Evolutionary conservation across 108 stramenopile genomes (phyloP).

Genomic region (Phaeodactylum tricornutum): DNA sequence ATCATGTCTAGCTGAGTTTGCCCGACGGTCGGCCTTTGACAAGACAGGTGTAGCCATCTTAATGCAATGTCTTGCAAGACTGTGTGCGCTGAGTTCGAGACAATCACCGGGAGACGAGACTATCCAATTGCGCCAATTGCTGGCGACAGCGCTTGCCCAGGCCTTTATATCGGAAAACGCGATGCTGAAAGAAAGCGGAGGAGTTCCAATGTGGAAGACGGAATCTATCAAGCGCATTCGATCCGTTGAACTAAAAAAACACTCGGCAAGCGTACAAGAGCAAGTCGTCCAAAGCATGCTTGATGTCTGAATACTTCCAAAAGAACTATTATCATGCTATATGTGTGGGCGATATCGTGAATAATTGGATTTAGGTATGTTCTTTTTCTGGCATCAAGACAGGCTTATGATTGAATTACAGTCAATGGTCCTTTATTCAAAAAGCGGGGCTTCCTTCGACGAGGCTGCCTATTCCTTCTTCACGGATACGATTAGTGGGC

Average conservation of each 20-base stretch:
- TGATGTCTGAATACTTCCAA: background rate
- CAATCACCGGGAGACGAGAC: background rate
- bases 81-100: background rate
- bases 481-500: conserved; percentile 79
- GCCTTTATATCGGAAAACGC: conserved; percentile 46
- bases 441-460: conserved; percentile 6
- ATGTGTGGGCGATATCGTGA: background rate
- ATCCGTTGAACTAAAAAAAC: background rate
- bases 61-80: background rate
- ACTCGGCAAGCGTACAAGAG: background rate
- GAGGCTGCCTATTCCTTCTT: conserved; percentile 20
- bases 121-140: conserved; percentile 1
- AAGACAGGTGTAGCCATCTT: background rate
- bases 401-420: background rate
- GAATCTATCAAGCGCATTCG: background rate
- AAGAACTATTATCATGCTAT: background rate
- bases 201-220: background rate
- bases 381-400: background rate
- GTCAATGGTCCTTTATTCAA: background rate
- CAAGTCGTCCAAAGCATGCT: background rate
- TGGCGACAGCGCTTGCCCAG: conserved; percentile 52
- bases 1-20: background rate
- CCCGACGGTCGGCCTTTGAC: conserved; percentile 4
- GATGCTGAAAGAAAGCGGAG: background rate
- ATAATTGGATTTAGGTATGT: background rate